Conservation (phyloP, 257 asterid genomes). For the Ligustrum vulgare region DNA sequence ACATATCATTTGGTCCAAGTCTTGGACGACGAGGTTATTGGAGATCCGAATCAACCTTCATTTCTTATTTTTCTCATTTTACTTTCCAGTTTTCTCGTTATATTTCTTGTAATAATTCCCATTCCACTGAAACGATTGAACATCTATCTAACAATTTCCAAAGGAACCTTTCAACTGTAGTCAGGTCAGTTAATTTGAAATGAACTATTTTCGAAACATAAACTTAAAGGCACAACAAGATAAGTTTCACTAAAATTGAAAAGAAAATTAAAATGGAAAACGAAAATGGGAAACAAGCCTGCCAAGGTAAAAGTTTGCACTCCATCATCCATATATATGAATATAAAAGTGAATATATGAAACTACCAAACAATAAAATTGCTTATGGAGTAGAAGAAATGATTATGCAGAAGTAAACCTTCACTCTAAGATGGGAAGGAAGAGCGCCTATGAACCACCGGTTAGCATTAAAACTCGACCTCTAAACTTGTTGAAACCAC, state of each 20-base stretch:
- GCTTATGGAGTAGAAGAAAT: neutral
- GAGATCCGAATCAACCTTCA: too few relatives aligned
- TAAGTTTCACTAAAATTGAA: neutral
- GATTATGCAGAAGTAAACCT: neutral
- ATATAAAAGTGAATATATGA: neutral
- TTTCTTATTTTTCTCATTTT: too few relatives aligned
- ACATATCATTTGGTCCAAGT: too few relatives aligned
- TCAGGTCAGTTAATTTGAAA: neutral
- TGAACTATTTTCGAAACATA: neutral
- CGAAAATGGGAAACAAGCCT: neutral
- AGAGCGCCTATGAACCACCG: conserved; percentile 16
- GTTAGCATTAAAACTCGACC: conserved; percentile 24
- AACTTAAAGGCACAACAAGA: too few relatives aligned
- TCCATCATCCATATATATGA: neutral
- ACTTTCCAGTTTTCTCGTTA: too few relatives aligned
- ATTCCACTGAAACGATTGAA: neutral
- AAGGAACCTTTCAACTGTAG: too few relatives aligned
- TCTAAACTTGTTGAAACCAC: conserved; percentile 14
- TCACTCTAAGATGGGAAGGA: conserved; percentile 1
- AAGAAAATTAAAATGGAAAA: neutral
- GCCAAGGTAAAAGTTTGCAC: neutral
- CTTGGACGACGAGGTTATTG: too few relatives aligned
- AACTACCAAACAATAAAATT: neutral
- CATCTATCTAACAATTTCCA: neutral
- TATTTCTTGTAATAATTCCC: neutral